Conservation (phyloP, 2,329 filamentous ascomycete species). For the Neopestalotiopsis rosae region DNA sequence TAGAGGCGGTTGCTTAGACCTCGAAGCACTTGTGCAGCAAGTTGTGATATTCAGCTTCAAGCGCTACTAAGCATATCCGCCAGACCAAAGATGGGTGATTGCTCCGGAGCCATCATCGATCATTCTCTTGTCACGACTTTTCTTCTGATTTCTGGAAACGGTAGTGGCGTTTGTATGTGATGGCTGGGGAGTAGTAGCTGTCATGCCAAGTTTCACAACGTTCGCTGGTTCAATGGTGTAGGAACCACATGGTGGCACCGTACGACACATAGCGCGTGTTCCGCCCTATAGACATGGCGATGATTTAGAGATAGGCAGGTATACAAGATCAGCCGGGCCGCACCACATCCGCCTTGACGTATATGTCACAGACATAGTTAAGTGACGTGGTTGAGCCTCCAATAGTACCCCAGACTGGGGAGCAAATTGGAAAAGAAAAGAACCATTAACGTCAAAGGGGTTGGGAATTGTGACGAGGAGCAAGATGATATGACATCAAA, state of each 20-base stretch:
- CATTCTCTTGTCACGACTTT: not conserved
- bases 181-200: not conserved
- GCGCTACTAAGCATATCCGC: not conserved
- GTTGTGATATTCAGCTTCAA: not conserved
- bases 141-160: not conserved
- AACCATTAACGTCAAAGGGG: not conserved
- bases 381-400: not conserved
- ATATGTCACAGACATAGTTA: not conserved
- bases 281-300: not conserved
- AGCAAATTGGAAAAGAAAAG: not conserved
- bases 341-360: not conserved
- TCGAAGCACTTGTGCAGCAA: not conserved
- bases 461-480: not conserved
- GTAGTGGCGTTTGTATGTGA: not conserved
- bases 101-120: not conserved
- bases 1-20: not conserved
- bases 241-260: not conserved
- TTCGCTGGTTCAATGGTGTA: not conserved
- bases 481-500: not conserved
- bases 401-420: not conserved
- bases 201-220: not conserved
- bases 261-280: not conserved
- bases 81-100: not conserved
- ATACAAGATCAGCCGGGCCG: not conserved
- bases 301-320: not conserved